These are phyloP conservation scores for Pseudovirgaria hyperparasitica DNA, from an alignment of 2,329 filamentous ascomycete genomes.

Conservation along the genomic window DNA sequence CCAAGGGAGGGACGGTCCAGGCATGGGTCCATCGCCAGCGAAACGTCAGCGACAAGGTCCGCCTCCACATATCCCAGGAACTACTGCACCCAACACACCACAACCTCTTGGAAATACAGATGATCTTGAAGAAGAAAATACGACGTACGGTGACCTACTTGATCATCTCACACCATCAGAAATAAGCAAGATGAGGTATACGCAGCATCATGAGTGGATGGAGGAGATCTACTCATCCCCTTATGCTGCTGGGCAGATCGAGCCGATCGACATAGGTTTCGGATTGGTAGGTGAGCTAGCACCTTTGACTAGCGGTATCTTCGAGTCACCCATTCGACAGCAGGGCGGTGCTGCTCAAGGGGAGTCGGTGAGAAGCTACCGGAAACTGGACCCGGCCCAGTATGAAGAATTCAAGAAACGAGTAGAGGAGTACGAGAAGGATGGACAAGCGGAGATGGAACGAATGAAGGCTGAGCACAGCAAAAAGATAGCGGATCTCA, in stretches of 20 bases:
- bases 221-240: slow-evolving; percentile 90
- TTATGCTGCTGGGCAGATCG: slow-evolving; percentile 73
- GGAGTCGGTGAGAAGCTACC: slow-evolving; percentile 36
- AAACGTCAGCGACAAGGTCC: slow-evolving; percentile 31
- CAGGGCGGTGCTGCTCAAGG: slow-evolving; percentile 13
- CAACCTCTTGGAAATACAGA: slow-evolving; percentile 12
- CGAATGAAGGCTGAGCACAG: slow-evolving; percentile 71
- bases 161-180: slow-evolving; percentile 83
- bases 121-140: slow-evolving; percentile 80
- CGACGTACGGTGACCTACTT: slow-evolving; percentile 74
- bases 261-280: slow-evolving; percentile 74
- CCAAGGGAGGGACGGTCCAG: slow-evolving; percentile 12
- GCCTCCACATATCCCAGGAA: slow-evolving; percentile 29
- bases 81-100: slow-evolving; percentile 22
- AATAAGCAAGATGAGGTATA: slow-evolving; percentile 74
- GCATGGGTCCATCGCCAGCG: slow-evolving; percentile 28
- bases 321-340: slow-evolving; percentile 42
- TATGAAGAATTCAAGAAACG: slow-evolving; percentile 75
- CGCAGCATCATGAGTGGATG: slow-evolving; percentile 98
- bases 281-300: slow-evolving; percentile 68
- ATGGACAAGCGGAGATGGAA: slow-evolving; percentile 70
- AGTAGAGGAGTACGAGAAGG: slow-evolving; percentile 56
- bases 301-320: slow-evolving; percentile 70
- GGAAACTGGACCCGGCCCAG: slow-evolving; percentile 61
- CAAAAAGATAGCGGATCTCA: slow-evolving; percentile 60